These are phyloP conservation scores for Citrullus colocynthis DNA, from an alignment of 306 rosid species.

Conservation along the genomic window DNA sequence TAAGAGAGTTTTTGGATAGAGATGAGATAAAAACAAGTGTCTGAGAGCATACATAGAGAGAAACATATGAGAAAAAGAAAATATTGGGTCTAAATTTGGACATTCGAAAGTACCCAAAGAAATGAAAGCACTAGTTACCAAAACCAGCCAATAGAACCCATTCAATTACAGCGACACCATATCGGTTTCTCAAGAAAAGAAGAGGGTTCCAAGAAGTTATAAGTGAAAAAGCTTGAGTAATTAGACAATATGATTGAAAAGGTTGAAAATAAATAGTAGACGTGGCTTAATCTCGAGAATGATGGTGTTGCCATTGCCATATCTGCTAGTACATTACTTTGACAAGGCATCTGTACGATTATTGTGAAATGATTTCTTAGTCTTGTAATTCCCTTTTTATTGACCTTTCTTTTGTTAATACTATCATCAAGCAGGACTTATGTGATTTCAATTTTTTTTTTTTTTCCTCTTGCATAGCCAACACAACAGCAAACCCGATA, in stretches of 20 bases:
- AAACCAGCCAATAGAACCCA: background rate
- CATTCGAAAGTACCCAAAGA: background rate
- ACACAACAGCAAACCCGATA: slow-evolving; percentile 92
- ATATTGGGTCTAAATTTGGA: background rate
- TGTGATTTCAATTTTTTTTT: background rate
- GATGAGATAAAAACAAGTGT: background rate
- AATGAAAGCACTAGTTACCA: background rate
- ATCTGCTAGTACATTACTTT: background rate
- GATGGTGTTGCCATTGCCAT: background rate
- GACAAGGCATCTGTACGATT: background rate
- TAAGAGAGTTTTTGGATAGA: background rate
- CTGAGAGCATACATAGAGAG: background rate
- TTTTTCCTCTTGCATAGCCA: slow-evolving; percentile 33
- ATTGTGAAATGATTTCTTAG: background rate
- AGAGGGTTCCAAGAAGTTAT: background rate
- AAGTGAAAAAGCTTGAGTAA: background rate
- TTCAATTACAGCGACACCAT: background rate
- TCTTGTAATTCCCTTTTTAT: background rate
- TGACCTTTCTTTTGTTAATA: background rate
- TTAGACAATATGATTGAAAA: background rate
- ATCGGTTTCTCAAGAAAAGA: background rate
- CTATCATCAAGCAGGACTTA: background rate
- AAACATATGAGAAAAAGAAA: background rate
- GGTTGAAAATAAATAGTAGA: background rate
- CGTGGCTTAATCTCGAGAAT: background rate